A percentile compares a stretch with the other conserved stretches of the same genome.
These are phyloP conservation scores for Silybum marianum DNA, from an alignment of 129 eudicot species.

Conservation along the genomic window DNA sequence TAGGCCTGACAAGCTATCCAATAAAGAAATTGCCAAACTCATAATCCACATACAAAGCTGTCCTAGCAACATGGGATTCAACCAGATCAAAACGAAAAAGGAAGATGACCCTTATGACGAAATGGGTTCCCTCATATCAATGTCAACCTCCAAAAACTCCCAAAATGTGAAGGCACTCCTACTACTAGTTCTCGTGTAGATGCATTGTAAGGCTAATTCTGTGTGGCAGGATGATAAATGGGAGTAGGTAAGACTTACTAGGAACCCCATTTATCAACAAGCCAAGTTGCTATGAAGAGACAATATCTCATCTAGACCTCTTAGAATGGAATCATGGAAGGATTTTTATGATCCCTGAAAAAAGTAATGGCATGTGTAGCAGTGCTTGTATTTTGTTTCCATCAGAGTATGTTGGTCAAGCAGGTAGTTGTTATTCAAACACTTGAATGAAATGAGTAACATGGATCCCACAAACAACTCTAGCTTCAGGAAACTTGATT, in stretches of 20 bases:
- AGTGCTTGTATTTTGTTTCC: background rate
- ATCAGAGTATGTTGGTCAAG: background rate
- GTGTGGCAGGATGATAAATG: background rate
- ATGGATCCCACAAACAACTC: background rate
- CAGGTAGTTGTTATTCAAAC: background rate
- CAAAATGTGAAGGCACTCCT: background rate
- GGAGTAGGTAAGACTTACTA: background rate
- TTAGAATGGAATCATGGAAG: background rate
- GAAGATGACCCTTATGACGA: background rate
- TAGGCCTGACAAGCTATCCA: background rate
- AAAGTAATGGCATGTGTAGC: background rate
- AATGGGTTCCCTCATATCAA: background rate
- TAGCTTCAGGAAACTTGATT: background rate
- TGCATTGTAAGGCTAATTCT: background rate
- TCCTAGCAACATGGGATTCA: background rate
- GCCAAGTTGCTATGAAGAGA: background rate
- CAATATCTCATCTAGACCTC: background rate
- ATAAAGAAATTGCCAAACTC: slow-evolving; percentile 3
- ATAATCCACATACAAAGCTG: background rate
- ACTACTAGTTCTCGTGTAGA: background rate
- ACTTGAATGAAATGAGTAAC: background rate
- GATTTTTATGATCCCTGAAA: background rate
- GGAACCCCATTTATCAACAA: background rate
- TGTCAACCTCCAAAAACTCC: background rate
- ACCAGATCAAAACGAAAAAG: background rate